Percentiles rank a stretch among this genome's conserved stretches.
Evolutionary conservation across 768 basidiomycete species (phyloP).

Genomic region (Candolleomyces aberdarensis): DNA sequence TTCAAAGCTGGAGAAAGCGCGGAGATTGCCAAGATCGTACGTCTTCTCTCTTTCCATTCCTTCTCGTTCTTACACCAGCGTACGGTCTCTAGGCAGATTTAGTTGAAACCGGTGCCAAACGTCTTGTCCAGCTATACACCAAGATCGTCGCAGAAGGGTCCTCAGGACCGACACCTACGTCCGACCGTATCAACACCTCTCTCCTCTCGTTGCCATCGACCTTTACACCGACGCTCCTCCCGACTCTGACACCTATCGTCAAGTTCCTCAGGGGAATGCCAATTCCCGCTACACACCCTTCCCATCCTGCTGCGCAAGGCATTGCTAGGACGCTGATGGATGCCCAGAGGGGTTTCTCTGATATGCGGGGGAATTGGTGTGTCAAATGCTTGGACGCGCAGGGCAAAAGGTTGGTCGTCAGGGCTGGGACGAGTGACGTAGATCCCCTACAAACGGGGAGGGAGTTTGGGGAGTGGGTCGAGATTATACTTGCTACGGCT

Average conservation of each 20-base stretch:
- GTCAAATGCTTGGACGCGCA: slow-evolving; percentile 71
- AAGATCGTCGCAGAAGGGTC: slow-evolving; percentile 86
- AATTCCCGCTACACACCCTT: slow-evolving; percentile 75
- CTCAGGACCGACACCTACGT: slow-evolving; percentile 40
- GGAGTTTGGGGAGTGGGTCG: slow-evolving; percentile 73
- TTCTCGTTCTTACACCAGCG: too few species aligned
- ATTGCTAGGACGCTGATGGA: slow-evolving; percentile 69
- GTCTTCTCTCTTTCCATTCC: neutral
- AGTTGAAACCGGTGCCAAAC: slow-evolving; percentile 83
- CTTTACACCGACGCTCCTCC: slow-evolving; percentile 52
- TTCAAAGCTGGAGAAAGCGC: slow-evolving; percentile 43
- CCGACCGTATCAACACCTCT: slow-evolving; percentile 17
- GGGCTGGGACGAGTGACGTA: slow-evolving; percentile 53
- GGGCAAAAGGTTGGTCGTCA: slow-evolving; percentile 64
- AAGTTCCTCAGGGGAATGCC: slow-evolving; percentile 69
- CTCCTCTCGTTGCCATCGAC: slow-evolving; percentile 21
- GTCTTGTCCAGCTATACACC: slow-evolving; percentile 78
- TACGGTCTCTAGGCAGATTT: slow-evolving; percentile 34
- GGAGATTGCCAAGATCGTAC: neutral
- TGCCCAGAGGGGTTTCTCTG: slow-evolving; percentile 78
- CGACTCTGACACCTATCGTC: slow-evolving; percentile 60
- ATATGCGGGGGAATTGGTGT: slow-evolving; percentile 82
- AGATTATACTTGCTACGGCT: slow-evolving; percentile 58
- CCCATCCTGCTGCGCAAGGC: slow-evolving; percentile 68
- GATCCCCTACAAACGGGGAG: slow-evolving; percentile 64